A percentile compares a stretch with the other conserved stretches of the same genome.
These are phyloP conservation scores for Coemansia sp. DNA, from an alignment of 192 early-diverging fungal genomes.

Conservation along the genomic window DNA sequence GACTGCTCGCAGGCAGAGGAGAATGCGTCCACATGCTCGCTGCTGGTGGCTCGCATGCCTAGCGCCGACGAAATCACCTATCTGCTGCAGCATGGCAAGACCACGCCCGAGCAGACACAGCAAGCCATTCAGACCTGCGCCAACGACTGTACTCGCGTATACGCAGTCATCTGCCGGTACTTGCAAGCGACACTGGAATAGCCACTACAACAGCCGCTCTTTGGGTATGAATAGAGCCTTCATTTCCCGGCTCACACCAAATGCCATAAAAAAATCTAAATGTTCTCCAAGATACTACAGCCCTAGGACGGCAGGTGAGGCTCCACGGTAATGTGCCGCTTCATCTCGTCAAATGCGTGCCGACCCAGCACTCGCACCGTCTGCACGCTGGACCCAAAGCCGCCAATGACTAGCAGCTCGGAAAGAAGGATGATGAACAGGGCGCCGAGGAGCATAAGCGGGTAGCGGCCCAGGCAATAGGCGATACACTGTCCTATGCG, in stretches of 20 bases:
- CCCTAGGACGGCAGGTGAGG: constrained; percentile 25
- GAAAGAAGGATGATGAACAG: constrained; percentile 38
- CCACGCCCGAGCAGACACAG: constrained; percentile 31
- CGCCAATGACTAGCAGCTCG: constrained; percentile 42
- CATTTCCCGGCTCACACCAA: not conserved
- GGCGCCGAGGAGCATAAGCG: constrained; percentile 40
- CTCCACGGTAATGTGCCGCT: constrained; percentile 14
- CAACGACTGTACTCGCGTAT: constrained; percentile 36
- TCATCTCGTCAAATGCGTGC: constrained; percentile 22
- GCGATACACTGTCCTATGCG: constrained; percentile 27
- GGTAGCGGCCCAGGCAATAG: constrained; percentile 36
- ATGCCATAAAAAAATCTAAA: not conserved
- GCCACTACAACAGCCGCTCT: not conserved
- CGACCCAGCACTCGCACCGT: constrained; percentile 18
- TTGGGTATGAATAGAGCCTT: not conserved
- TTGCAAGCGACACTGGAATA: constrained; percentile 31
- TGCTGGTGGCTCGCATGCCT: constrained; percentile 47
- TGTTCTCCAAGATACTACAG: not conserved
- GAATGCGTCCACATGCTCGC: constrained; percentile 23
- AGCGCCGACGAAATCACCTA: constrained; percentile 50
- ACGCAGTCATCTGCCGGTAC: constrained; percentile 49
- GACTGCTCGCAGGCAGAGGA: constrained; percentile 50
- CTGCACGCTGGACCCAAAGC: constrained; percentile 16
- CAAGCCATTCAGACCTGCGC: constrained; percentile 40
- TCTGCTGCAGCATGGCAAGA: constrained; percentile 51